Percentiles rank a stretch among this genome's conserved stretches.
Conservation (phyloP, 495 filamentous ascomycete species). For the Evernia prunastri region DNA sequence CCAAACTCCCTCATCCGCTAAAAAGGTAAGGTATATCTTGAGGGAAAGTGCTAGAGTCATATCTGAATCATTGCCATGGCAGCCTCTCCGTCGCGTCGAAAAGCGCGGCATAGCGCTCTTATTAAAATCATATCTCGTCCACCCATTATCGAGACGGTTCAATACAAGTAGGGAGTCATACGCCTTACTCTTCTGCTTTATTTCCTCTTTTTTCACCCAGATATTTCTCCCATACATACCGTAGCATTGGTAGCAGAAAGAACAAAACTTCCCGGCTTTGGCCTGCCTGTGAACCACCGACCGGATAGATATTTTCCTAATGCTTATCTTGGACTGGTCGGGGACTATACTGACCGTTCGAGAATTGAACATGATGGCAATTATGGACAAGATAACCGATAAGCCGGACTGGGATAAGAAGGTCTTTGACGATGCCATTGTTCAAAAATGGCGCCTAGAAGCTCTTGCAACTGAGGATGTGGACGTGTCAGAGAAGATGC, state of each 20-base stretch:
- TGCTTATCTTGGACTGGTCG: conserved; percentile 15
- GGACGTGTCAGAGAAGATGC: conserved; percentile 42
- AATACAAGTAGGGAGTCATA: neutral
- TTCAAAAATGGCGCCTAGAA: conserved; percentile 37
- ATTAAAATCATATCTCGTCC: neutral
- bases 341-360: conserved; percentile 28
- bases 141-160: neutral
- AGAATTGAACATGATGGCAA: conserved; percentile 35
- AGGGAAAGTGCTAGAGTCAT: neutral
- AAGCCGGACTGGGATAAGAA: conserved; percentile 49
- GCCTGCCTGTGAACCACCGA: conserved; percentile 12
- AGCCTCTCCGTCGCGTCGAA: no score
- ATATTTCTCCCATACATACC: neutral
- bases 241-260: neutral
- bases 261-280: conserved; percentile 25
- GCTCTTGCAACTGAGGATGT: conserved; percentile 21
- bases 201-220: neutral
- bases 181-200: neutral
- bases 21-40: no score
- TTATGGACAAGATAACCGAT: conserved; percentile 42
- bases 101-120: neutral
- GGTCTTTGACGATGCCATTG: conserved; percentile 45
- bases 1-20: neutral
- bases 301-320: conserved; percentile 8
- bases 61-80: neutral